A percentile compares a stretch with the other conserved stretches of the same genome.
Evolutionary conservation across 106 monocot species (phyloP).

Genomic region (Dendrobium catenatum): DNA sequence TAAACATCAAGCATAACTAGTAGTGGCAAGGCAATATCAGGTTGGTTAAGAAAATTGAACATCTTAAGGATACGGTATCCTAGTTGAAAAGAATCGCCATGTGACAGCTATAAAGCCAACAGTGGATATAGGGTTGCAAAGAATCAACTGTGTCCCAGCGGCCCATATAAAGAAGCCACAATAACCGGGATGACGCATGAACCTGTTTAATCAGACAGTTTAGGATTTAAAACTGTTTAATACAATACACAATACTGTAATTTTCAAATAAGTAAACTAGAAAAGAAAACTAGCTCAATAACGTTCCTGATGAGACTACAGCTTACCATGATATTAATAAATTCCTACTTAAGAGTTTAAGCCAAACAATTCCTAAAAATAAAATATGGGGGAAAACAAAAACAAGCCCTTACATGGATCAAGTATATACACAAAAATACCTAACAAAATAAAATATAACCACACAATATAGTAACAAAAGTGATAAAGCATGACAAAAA

Average conservation of each 20-base stretch:
- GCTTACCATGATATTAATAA: background rate
- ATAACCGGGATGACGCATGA: slow-evolving; percentile 87
- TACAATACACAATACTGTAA: background rate
- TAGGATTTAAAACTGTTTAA: background rate
- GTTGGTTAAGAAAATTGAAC: background rate
- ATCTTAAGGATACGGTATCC: slow-evolving; percentile 75
- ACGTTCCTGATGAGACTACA: background rate
- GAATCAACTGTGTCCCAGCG: slow-evolving; percentile 78
- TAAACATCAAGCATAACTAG: background rate
- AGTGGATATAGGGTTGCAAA: slow-evolving; percentile 73
- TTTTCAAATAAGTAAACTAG: background rate
- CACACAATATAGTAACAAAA: too few relatives aligned
- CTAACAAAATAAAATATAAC: too few relatives aligned
- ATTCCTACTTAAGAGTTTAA: too few relatives aligned
- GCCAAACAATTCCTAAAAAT: too few relatives aligned
- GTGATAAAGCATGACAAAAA: too few relatives aligned
- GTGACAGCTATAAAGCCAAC: slow-evolving; percentile 44
- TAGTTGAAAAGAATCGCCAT: slow-evolving; percentile 75
- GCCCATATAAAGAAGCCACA: slow-evolving; percentile 90
- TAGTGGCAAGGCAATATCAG: background rate
- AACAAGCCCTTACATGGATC: too few relatives aligned
- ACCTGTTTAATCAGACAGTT: slow-evolving; percentile 31
- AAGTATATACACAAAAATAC: too few relatives aligned
- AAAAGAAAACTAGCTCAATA: background rate
- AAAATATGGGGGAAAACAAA: too few relatives aligned